Evolutionary conservation across 805 yeast genomes (phyloP), one percentile per base, ranked within the genome.

Genomic region (Saccharomyces eubayanus): DNA sequence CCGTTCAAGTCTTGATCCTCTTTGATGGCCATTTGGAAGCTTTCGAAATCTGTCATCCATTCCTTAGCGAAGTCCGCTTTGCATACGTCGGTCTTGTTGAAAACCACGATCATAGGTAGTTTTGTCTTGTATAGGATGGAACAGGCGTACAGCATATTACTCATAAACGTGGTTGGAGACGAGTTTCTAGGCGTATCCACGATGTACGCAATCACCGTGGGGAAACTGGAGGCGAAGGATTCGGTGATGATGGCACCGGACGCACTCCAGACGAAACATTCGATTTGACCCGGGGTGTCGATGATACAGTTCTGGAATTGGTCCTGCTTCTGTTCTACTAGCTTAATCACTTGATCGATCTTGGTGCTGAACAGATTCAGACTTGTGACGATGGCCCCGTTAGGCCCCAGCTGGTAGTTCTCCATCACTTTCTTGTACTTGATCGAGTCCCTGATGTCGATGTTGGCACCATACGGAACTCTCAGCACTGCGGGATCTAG

Each of bases 221-320:
- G 99, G 68, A 89, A 89, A 3, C 95, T 83, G 0, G 96, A 86
- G 0, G 98, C 99, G 73, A 94, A 88, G 0, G 97, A 90, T 67
- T 94, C 99, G 0, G 98, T 92, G 55, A 94, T 87, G 57, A 94
- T 94, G 24, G 97, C 81, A 11, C 99, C 99, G 24, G 96, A 87
- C 0, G 99, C 99, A 48, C 95, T 85, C 99, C 99, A 94, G 46
- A 94, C 90, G 69, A 94, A 94, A 73, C 97, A 91, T 71, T 94
- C 99, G 57, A 94, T 94, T 72, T 94, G 99, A 11, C 99, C 99
- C 0, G 99, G 99, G 0, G 99, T 94, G 72, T 94, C 99, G 50
- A 92, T 81, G 40, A 94, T 84, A 59, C 91, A 87, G 68, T 90
- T 85, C 21, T 81, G 70, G 59, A 77, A 77, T 52, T 73, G 69